Evolutionary conservation across 1,284 basidiomycete species (phyloP), one percentile per base, ranked within the genome.

Genomic region (Peniophora sp.): DNA sequence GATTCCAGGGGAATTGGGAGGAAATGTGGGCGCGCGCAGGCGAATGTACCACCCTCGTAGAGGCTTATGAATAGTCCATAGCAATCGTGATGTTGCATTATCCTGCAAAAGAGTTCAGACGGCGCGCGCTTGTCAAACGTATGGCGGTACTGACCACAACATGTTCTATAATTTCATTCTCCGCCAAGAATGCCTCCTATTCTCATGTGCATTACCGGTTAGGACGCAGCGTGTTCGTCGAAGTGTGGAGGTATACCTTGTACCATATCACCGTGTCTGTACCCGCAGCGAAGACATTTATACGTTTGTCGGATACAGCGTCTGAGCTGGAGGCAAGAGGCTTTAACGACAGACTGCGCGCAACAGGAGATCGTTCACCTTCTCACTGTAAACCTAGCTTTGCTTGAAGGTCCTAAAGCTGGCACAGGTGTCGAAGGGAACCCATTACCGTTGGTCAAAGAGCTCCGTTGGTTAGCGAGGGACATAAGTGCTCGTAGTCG

Each of bases 1-100:
- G 38, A 89, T 86, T 60, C 76, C n/a, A n/a, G n/a, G 84, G 16
- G 78, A 71, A 3, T 78, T 79, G 16, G 77, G 76, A 1, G 82
- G 81, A 55, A 85, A 86, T 5, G 70, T 61, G 0, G 86, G 85
- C 1, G 84, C 70, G 19, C 83, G 75, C 19, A 90, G 67, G 47
- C 83, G 82, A 54, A 90, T 80, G 63, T 89, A 89, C 87, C 87
- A 90, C 22, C 87, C 87, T 34, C 83, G 77, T 55, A 80, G 77
- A 2, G 87, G 87, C 8, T 81, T 77, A 60, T 89, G 87, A 23
- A 89, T 79, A 19, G 77, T 78, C 87, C 87, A 90, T 51, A 77
- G 73, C 5, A 87, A 64, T 0, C 74, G 75, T 19, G 75, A 79
- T 2, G 77, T 82, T 25, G 78, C 72, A 46, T 83, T 84, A 54